phyloP scores from a whole-genome alignment of 768 basidiomycete species.

The Gautieria morchelliformis region DNA sequence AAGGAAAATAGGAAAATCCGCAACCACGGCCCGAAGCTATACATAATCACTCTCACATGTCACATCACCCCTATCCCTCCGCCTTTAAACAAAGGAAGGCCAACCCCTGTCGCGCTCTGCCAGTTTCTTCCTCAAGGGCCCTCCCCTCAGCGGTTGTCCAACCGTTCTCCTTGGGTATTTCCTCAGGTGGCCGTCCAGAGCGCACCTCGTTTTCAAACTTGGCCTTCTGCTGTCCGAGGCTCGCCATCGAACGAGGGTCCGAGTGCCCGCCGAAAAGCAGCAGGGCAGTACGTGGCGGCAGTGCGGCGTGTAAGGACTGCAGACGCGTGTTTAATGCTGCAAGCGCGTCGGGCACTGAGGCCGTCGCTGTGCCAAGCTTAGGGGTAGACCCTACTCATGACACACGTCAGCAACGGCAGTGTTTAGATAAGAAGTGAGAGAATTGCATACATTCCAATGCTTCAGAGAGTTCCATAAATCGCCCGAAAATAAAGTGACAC shows the following conservation, averaged over 20 bases:
- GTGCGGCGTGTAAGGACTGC: conserved; percentile 45
- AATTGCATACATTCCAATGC: conserved; percentile 62
- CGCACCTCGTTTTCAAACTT: conserved; percentile 62
- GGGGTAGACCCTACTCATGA: not conserved
- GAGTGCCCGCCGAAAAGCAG: conserved; percentile 84
- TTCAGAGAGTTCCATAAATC: conserved; percentile 78
- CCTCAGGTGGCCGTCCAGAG: conserved; percentile 36
- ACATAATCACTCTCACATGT: too few relatives aligned
- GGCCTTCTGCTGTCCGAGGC: conserved; percentile 57
- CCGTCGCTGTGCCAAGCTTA: not conserved
- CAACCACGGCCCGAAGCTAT: too few relatives aligned
- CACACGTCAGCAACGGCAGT: not conserved
- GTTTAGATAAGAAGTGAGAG: not conserved
- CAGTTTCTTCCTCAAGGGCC: conserved; percentile 71
- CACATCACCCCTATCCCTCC: not conserved
- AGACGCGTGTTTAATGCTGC: conserved; percentile 52
- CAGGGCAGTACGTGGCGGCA: conserved; percentile 75
- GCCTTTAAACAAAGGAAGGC: conserved; percentile 54
- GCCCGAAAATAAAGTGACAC: conserved; percentile 78
- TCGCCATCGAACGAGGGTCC: conserved; percentile 74
- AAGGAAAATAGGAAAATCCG: too few relatives aligned
- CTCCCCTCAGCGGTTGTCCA: conserved; percentile 76
- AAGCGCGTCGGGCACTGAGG: conserved; percentile 22
- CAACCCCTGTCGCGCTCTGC: conserved; percentile 71
- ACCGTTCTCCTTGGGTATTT: conserved; percentile 42